Base-by-base conservation (phyloP, 257 asterid species). In the Avicennia marina region DNA sequence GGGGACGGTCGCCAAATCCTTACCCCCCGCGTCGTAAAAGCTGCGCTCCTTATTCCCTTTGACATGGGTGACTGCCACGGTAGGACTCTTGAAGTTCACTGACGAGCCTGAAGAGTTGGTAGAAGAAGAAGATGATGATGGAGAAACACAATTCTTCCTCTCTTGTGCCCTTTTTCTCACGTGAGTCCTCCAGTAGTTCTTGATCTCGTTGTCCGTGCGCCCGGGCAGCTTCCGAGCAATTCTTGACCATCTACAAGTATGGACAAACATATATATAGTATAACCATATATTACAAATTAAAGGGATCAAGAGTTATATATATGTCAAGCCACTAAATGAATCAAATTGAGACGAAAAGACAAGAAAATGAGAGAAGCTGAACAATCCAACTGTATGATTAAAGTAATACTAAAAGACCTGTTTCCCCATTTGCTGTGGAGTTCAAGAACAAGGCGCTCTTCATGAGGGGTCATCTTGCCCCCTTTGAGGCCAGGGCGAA, bases 101-200 rank as follows among this genome's bases (percentile, higher is more conserved):
- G 82, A 67, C 7, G 83, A 63, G 12, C 89, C 75, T 9, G 89
- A 82, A 7, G 71, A 73, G 55, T 68, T 60, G 29, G 86, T 76
- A 17, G 40, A 50, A 45, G 91, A 77, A 0, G 90, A 75, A 0
- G 89, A 63, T 3, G 69, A 56, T 0, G 71, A 46, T 3, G 36
- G 46, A 16, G 62, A 17, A 10, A 34, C 7, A 9, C 52, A 17
- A 16, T 78, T 84, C 67, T 78, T 87, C 71, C 58, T 79, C 42
- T 81, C 95, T 63, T 81, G 96, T 51, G 96, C 95, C 57, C 74
- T 77, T 63, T 90, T 87, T 73, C 98, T 81, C 96, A 79, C 76
- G 67, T 82, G 87, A 1, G 96, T 90, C 24, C 98, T 77, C 98
- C 98, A 87, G 19, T 90, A 90, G 64, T 90, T 90, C 68, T 90